These are phyloP conservation scores for Pueraria montana DNA, from an alignment of 306 rosid genomes.

Conservation along the genomic window DNA sequence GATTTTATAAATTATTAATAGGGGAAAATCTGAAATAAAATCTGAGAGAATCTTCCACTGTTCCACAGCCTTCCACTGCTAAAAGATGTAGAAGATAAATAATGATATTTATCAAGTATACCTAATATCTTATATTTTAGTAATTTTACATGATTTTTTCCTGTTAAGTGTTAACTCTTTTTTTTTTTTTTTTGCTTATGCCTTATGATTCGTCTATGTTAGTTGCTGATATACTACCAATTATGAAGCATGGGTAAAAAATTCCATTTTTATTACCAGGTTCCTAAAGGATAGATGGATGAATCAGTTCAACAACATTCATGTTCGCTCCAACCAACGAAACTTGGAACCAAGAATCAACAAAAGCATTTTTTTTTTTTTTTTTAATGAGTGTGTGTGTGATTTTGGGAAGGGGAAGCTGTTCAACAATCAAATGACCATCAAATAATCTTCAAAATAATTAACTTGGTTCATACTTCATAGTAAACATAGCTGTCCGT, in stretches of 20 bases:
- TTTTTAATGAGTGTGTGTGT: not conserved
- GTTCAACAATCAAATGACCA: not conserved
- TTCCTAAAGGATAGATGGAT: conserved; percentile 40
- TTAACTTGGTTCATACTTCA: no score
- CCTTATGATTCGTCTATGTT: not conserved
- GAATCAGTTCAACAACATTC: conserved; percentile 71
- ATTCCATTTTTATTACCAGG: conserved; percentile 12
- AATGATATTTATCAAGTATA: conserved; percentile 8
- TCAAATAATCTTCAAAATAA: conserved; percentile 5
- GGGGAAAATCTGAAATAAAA: not conserved
- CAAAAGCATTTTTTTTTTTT: not conserved
- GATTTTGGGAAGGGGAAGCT: not conserved
- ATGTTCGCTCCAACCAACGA: conserved; percentile 71
- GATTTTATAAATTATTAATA: conserved; percentile 26
- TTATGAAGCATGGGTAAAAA: conserved; percentile 13
- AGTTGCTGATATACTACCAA: conserved; percentile 24
- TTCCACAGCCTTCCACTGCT: conserved; percentile 5
- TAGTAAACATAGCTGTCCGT: no score
- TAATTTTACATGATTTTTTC: not conserved
- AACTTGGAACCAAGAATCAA: conserved; percentile 34
- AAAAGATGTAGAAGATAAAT: conserved; percentile 23
- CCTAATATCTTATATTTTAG: not conserved
- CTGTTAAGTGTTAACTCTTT: no score
- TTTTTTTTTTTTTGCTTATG: not conserved
- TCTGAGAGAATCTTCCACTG: conserved; percentile 39